These are phyloP conservation scores for Xylariaceae sp. DNA, from an alignment of 2,329 filamentous ascomycete species.

Conservation along the genomic window DNA sequence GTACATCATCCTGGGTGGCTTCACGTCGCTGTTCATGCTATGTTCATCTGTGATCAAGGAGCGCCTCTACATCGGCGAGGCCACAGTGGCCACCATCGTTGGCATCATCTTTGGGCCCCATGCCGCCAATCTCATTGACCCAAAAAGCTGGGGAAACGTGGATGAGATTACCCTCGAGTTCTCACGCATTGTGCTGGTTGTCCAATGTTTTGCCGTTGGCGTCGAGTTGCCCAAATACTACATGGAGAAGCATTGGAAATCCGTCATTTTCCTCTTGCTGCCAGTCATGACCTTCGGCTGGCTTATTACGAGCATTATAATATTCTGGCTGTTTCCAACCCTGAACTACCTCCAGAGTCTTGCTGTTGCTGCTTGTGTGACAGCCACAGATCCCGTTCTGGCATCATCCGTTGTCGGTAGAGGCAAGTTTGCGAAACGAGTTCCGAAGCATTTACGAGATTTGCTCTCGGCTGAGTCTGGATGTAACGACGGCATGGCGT, in stretches of 20 bases:
- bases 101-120: conserved; percentile 88
- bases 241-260: conserved; percentile 98
- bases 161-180: conserved; percentile 88
- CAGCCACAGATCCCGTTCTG: conserved; percentile 92
- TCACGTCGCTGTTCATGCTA: conserved; percentile 97
- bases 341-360: conserved; percentile 89
- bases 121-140: conserved; percentile 78
- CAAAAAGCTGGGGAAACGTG: conserved; percentile 72
- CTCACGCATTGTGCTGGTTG: conserved; percentile 83
- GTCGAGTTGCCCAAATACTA: conserved; percentile 90
- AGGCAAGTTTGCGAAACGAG: conserved; percentile 95
- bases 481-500: conserved; percentile 99
- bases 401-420: conserved; percentile 98
- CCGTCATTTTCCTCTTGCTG: conserved; percentile 80
- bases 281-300: conserved; percentile 98
- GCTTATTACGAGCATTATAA: conserved; percentile 86
- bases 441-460: conserved; percentile 96
- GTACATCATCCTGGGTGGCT: conserved; percentile 96
- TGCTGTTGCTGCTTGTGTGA: conserved; percentile 86
- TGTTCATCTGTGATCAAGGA: conserved; percentile 98
- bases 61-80: conserved; percentile 96
- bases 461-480: conserved; percentile 93
- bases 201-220: conserved; percentile 89
- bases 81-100: conserved; percentile 85
- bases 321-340: conserved; percentile 83